A percentile compares a stretch with the other conserved stretches of the same genome.
Evolutionary conservation across 108 stramenopile species (phyloP).

Genomic region (Cyclotella baltica): DNA sequence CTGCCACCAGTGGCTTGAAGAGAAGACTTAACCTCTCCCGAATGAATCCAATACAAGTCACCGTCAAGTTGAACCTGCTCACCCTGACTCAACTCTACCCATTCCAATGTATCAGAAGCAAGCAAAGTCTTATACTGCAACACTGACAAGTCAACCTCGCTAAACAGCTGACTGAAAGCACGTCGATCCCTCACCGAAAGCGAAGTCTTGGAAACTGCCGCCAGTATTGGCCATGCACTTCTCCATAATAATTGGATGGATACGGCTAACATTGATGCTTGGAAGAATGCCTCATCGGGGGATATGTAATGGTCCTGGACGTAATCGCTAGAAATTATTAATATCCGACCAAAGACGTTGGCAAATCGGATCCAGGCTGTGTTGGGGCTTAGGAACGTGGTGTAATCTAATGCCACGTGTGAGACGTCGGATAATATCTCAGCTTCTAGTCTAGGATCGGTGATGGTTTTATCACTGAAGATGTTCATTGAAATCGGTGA

Average conservation of each 20-base stretch:
- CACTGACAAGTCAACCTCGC: slow-evolving; percentile 34
- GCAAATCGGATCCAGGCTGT: slow-evolving; percentile 43
- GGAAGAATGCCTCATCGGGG: slow-evolving; percentile 48
- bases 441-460: slow-evolving; percentile 49
- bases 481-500: not conserved
- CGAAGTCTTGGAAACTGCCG: slow-evolving; percentile 7
- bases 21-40: slow-evolving; percentile 21
- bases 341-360: slow-evolving; percentile 45
- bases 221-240: slow-evolving; percentile 37
- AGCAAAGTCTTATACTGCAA: slow-evolving; percentile 56
- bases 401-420: slow-evolving; percentile 53
- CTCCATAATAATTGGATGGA: slow-evolving; percentile 28
- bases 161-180: slow-evolving; percentile 36
- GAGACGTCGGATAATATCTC: slow-evolving; percentile 51
- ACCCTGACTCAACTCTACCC: slow-evolving; percentile 30
- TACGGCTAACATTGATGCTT: slow-evolving; percentile 37
- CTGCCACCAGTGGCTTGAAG: not conserved
- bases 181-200: slow-evolving; percentile 48
- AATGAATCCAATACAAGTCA: slow-evolving; percentile 46
- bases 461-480: not conserved
- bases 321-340: slow-evolving; percentile 41
- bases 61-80: slow-evolving; percentile 31
- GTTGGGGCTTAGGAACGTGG: slow-evolving; percentile 38
- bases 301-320: slow-evolving; percentile 43
- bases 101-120: slow-evolving; percentile 35